Evolutionary conservation across 345 rosid species (phyloP).

Genomic region (Nasturtium officinale): DNA sequence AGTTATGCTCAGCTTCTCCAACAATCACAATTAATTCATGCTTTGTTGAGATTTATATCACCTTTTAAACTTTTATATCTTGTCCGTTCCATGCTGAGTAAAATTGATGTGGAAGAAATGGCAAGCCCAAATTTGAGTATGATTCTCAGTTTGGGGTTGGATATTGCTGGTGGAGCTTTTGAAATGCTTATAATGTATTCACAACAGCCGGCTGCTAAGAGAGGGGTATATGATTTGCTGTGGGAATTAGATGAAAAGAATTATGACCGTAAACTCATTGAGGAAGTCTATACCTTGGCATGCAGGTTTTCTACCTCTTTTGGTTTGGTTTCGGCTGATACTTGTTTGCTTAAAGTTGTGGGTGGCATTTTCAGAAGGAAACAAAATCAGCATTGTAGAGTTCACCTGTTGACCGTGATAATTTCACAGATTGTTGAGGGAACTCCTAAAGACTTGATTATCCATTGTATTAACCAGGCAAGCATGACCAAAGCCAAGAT

Average conservation of each 20-base stretch:
- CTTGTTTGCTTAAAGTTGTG: conserved; percentile 67
- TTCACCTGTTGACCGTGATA: conserved; percentile 63
- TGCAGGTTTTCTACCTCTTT: conserved; percentile 58
- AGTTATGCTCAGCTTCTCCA: conserved; percentile 54
- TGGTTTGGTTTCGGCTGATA: conserved; percentile 54
- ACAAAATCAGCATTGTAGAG: conserved; percentile 39
- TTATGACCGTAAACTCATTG: conserved; percentile 56
- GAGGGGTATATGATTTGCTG: conserved; percentile 48
- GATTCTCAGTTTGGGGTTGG: conserved; percentile 57
- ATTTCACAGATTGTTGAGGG: conserved; percentile 53
- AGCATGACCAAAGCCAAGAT: conserved; percentile 64
- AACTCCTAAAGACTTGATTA: conserved; percentile 67
- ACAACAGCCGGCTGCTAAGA: conserved; percentile 53
- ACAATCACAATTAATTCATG: conserved; percentile 56
- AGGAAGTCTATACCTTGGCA: conserved; percentile 60
- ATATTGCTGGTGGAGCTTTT: conserved; percentile 68
- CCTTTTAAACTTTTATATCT: conserved; percentile 75
- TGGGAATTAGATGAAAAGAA: conserved; percentile 57
- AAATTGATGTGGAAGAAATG: conserved; percentile 42
- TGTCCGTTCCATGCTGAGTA: conserved; percentile 60
- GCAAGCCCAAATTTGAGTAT: conserved; percentile 37
- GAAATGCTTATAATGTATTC: conserved; percentile 57
- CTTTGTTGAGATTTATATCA: conserved; percentile 58
- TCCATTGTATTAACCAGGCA: conserved; percentile 55
- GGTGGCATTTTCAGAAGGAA: conserved; percentile 50